phyloP scores from a whole-genome alignment of 2,329 filamentous ascomycete genomes.

The Sclerotinia nivalis region DNA sequence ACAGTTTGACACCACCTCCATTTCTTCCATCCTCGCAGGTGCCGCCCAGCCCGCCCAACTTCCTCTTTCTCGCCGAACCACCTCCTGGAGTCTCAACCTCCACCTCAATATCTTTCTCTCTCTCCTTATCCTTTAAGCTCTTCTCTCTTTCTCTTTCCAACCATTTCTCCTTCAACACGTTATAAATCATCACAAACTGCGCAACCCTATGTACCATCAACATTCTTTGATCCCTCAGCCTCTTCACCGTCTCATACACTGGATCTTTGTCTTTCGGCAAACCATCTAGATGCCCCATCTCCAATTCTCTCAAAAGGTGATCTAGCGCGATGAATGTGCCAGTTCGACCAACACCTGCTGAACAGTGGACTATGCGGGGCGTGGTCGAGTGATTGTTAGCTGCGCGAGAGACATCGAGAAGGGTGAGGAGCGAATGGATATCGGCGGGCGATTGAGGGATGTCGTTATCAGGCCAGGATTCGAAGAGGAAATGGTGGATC shows the following conservation, averaged over 20 bases:
- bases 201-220: conserved; percentile 26
- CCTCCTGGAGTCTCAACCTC: neutral
- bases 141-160: conserved; percentile 14
- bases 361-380: conserved; percentile 75
- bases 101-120: neutral
- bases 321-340: conserved; percentile 66
- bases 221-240: conserved; percentile 29
- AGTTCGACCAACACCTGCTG: conserved; percentile 88
- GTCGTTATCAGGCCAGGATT: conserved; percentile 29
- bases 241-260: conserved; percentile 29
- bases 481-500: conserved; percentile 30
- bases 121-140: neutral
- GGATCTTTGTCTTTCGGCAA: conserved; percentile 26
- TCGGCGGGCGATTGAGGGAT: conserved; percentile 28
- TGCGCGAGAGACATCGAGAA: conserved; percentile 24
- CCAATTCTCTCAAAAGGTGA: conserved; percentile 28
- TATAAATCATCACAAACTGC: conserved; percentile 29
- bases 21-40: neutral
- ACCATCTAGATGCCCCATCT: conserved; percentile 25
- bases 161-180: conserved; percentile 28
- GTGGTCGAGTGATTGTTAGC: conserved; percentile 13
- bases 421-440: conserved; percentile 23
- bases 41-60: neutral
- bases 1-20: neutral
- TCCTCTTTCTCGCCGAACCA: neutral